Evolutionary conservation across 108 stramenopile species (phyloP), one percentile per base, ranked within the genome.

Genomic region (Nitzschia palea): DNA sequence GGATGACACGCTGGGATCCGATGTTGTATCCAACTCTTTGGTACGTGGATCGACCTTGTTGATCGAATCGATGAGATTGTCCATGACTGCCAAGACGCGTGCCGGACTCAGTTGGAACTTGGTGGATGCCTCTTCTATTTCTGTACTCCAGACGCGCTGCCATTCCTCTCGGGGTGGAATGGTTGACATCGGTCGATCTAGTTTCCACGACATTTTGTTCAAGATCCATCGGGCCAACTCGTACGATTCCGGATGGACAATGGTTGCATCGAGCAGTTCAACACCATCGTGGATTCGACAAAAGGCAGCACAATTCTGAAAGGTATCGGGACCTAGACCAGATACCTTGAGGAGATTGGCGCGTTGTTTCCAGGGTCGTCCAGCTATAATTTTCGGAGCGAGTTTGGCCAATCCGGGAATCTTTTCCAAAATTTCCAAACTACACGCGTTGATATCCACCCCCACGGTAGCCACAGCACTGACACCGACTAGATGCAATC

Each of bases 231-330:
- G 57, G 20, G 84, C 87, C 47, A 85, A 53, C 34, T 65, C 69
- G 60, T 88, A 88, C 10, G 81, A 80, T 55, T 85, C 84, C 56
- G 84, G 84, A 75, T 88, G 87, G 12, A 85, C 80, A 18, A 78
- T 33, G 3, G 87, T 88, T 3, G 37, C 30, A 65, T 88, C 87
- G 17, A 88, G 52, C 12, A 73, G 68, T 70, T 85, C 87, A 1
- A 51, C 57, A 8, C 80, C 78, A 44, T 71, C 79, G 10, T 57
- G 34, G 29, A 85, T 45, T 23, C 73, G 74, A 27, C 78, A 37
- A 56, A 89, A 89, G 2, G 67, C 88, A 18, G 84, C 88, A 42
- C 78, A 84, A 68, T 86, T 80, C 50, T 84, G 70, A 73, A 56
- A 89, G 0, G 83, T 82, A 50, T 89, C 86, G 6, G 80, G 66